These are phyloP conservation scores for Phytophthora capsici DNA, from an alignment of 352 stramenopile species.

Conservation along the genomic window DNA sequence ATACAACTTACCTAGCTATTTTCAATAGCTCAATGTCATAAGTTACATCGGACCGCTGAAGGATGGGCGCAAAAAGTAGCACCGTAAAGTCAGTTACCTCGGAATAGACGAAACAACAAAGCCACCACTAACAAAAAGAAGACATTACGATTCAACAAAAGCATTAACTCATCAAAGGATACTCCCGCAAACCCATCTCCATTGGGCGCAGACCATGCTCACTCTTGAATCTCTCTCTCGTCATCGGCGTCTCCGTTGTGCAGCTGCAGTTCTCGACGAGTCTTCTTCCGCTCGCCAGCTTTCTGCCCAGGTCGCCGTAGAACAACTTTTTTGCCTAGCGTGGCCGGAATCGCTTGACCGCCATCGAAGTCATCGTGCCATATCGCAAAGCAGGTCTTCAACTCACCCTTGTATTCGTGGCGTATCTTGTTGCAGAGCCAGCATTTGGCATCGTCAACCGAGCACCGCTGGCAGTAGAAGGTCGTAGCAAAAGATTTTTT, in stretches of 20 bases:
- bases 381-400: not conserved
- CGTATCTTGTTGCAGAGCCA: conserved; percentile 1
- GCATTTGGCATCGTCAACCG: not conserved
- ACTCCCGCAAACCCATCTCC: too few relatives aligned
- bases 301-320: not conserved
- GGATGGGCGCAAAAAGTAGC: too few relatives aligned
- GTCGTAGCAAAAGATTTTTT: not conserved
- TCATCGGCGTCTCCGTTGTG: not conserved
- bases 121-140: too few relatives aligned
- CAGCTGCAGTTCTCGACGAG: not conserved
- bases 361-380: not conserved
- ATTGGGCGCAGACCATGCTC: too few relatives aligned
- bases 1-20: not conserved
- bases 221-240: not conserved
- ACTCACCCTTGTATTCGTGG: not conserved
- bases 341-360: not conserved
- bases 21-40: not conserved
- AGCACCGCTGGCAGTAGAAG: not conserved
- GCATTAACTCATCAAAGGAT: too few relatives aligned
- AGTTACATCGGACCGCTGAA: not conserved
- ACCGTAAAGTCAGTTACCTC: too few relatives aligned
- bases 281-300: not conserved
- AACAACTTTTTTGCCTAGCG: not conserved
- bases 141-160: too few relatives aligned
- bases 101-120: too few relatives aligned